Evolutionary conservation across 2,329 filamentous ascomycete species (phyloP).

Genomic region (Alternaria angustiovoidea): DNA sequence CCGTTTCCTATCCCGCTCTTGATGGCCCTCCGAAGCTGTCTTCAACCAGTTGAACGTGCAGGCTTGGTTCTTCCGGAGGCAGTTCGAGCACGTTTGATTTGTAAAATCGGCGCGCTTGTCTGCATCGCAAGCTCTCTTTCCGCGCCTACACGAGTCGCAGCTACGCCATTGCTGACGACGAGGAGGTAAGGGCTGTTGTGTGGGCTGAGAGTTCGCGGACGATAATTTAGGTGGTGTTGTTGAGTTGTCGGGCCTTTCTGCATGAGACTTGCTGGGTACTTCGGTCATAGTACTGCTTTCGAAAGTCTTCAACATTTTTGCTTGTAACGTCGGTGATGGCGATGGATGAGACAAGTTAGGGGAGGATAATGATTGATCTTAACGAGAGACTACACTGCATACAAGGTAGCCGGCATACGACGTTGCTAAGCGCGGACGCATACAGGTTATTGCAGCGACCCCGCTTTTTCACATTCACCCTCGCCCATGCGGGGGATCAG

Average conservation of each 20-base stretch:
- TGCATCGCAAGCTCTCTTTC: constrained; percentile 56
- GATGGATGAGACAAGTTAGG: not conserved
- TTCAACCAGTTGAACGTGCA: constrained; percentile 56
- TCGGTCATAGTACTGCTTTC: constrained; percentile 9
- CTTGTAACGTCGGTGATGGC: not conserved
- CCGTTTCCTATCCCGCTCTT: constrained; percentile 2
- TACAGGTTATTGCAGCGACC: constrained; percentile 9
- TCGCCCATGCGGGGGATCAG: constrained; percentile 15
- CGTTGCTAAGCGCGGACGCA: constrained; percentile 3
- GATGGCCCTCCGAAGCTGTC: constrained; percentile 20
- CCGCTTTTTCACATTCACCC: constrained; percentile 16
- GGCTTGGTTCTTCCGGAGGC: constrained; percentile 53
- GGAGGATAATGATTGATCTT: not conserved
- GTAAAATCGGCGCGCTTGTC: constrained; percentile 35
- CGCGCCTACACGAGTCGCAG: constrained; percentile 56
- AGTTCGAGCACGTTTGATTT: constrained; percentile 50
- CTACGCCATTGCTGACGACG: constrained; percentile 39
- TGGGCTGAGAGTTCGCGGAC: not conserved
- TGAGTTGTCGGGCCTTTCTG: not conserved
- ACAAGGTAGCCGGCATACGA: constrained; percentile 6
- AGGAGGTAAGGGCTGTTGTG: not conserved
- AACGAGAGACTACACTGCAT: not conserved
- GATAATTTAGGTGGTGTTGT: not conserved
- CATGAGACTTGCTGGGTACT: not conserved
- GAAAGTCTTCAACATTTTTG: constrained; percentile 10